Percentiles rank a stretch among this genome's conserved stretches.
Evolutionary conservation across 2,329 filamentous ascomycete species (phyloP).

Genomic region (Neonectria punicea): DNA sequence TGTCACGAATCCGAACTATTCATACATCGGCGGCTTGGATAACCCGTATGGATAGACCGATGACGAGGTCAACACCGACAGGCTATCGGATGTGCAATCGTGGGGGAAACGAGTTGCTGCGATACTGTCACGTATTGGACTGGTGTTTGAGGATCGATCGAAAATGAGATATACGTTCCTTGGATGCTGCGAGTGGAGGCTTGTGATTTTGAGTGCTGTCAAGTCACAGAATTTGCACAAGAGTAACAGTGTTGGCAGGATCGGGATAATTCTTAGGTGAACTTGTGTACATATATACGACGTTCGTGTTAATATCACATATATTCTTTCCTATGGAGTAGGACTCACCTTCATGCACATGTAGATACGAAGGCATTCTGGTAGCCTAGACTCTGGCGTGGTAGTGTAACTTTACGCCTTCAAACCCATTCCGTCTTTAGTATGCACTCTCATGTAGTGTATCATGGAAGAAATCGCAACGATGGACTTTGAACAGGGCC

Average conservation of each 20-base stretch:
- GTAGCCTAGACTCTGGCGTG: neutral
- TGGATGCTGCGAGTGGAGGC: neutral
- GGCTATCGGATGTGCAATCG: too few relatives aligned
- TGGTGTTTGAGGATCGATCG: neutral
- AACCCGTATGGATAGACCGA: neutral
- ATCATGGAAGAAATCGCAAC: neutral
- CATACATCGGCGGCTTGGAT: constrained; percentile 6
- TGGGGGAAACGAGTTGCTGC: neutral
- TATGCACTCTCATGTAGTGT: neutral
- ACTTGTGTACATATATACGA: neutral
- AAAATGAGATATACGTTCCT: neutral
- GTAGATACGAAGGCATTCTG: neutral
- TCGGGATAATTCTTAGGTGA: neutral
- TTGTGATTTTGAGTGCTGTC: neutral
- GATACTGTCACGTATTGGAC: neutral
- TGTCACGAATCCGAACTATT: constrained; percentile 25
- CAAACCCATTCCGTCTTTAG: neutral
- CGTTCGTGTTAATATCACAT: neutral
- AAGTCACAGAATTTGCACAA: neutral
- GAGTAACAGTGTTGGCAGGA: neutral
- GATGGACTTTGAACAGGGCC: neutral
- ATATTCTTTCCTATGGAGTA: neutral
- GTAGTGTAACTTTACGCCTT: neutral
- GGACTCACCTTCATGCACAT: neutral
- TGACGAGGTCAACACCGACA: neutral